Percentiles rank a stretch among this genome's conserved stretches.
Evolutionary conservation across 768 basidiomycete genomes (phyloP).

Genomic region (Rhizopogon vulgaris): DNA sequence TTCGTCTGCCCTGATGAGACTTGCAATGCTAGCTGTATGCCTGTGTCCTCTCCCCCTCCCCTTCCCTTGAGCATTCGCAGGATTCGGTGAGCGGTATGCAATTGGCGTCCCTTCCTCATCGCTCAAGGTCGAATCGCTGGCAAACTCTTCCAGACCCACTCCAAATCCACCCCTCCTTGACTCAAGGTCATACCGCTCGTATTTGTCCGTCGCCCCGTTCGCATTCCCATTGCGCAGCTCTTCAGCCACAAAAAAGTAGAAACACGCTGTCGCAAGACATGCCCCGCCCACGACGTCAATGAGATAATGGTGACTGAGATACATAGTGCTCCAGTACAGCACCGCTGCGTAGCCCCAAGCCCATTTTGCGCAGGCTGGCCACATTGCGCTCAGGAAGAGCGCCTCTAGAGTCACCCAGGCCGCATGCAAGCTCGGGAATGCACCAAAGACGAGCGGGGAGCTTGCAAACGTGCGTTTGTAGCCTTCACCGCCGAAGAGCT

Average conservation of each 20-base stretch:
- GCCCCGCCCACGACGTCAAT: conserved; percentile 95
- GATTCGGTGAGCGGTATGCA: conserved; percentile 61
- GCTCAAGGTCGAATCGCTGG: conserved; percentile 38
- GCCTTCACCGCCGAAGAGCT: conserved; percentile 65
- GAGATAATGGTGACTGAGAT: conserved; percentile 96
- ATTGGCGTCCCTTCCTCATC: conserved; percentile 68
- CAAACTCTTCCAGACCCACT: conserved; percentile 25
- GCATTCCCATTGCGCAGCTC: conserved; percentile 58
- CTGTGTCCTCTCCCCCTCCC: conserved; percentile 45
- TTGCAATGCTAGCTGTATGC: conserved; percentile 82
- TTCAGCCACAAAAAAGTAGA: conserved; percentile 85
- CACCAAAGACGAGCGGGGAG: conserved; percentile 93
- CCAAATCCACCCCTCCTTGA: conserved; percentile 26
- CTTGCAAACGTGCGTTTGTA: conserved; percentile 80
- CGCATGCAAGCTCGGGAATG: conserved; percentile 92
- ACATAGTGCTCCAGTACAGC: conserved; percentile 99
- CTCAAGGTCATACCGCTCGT: conserved; percentile 74
- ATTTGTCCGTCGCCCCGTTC: conserved; percentile 45
- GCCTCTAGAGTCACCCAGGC: conserved; percentile 89
- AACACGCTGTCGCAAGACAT: conserved; percentile 80
- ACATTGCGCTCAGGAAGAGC: conserved; percentile 91
- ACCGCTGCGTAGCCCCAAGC: conserved; percentile 81
- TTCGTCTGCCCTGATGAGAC: conserved; percentile 72
- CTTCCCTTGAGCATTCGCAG: conserved; percentile 12
- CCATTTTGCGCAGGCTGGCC: conserved; percentile 61